These are phyloP conservation scores for Tuber umbilicatum DNA, from an alignment of 495 filamentous ascomycete genomes.

Conservation along the genomic window DNA sequence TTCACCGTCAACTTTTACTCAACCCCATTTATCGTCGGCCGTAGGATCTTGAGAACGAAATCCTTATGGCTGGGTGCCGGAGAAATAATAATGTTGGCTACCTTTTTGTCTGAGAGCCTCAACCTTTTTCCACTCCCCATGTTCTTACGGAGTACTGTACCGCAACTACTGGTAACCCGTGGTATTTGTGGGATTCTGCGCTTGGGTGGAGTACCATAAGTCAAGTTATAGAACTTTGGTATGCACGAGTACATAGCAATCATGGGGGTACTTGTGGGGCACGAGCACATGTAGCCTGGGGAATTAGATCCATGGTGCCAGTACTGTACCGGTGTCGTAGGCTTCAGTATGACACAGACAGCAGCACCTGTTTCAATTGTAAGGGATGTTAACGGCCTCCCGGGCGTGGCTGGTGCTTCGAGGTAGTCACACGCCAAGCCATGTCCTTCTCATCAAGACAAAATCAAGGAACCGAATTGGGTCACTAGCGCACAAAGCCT, in stretches of 20 bases:
- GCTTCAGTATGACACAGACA: not conserved
- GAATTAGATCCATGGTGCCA: not conserved
- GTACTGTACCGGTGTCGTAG: not conserved
- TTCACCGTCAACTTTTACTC: not conserved
- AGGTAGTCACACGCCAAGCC: not conserved
- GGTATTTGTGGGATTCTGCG: not conserved
- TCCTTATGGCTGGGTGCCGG: not conserved
- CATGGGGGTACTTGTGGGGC: not conserved
- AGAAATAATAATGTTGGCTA: not conserved
- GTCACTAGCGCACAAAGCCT: not conserved
- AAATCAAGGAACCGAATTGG: not conserved
- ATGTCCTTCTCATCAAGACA: not conserved
- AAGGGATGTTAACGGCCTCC: too few species aligned
- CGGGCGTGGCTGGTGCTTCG: too few species aligned
- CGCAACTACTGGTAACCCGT: too few species aligned
- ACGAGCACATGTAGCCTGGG: not conserved
- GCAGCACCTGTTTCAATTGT: not conserved
- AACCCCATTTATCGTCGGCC: not conserved
- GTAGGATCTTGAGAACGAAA: not conserved
- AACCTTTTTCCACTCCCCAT: too few species aligned
- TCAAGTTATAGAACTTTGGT: not conserved
- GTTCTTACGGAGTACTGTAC: too few species aligned
- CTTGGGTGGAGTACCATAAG: not conserved
- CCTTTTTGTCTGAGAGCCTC: not conserved
- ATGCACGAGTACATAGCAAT: not conserved